phyloP scores from a whole-genome alignment of 352 stramenopile genomes.

The Phytophthora rubi region DNA sequence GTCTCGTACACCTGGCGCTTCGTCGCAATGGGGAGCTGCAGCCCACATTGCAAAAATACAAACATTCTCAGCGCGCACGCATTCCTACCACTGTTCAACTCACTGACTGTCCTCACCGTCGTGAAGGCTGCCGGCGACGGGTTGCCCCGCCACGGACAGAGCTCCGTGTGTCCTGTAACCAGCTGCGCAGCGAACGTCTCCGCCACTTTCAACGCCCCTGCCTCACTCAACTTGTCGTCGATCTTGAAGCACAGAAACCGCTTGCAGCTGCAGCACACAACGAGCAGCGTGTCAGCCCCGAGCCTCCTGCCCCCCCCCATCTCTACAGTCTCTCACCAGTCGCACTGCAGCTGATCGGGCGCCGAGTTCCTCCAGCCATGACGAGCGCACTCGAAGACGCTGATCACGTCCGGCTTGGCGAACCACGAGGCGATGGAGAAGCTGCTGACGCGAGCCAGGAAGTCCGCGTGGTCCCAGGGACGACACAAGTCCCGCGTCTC shows the following conservation, averaged over 20 bases:
- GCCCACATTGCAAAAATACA: neutral
- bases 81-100: neutral
- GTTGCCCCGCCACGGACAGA: conserved; percentile 70
- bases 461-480: conserved; percentile 58
- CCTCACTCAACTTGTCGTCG: conserved; percentile 51
- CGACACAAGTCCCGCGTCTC: conserved; percentile 25
- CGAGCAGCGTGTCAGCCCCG: conserved; percentile 9
- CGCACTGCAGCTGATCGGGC: conserved; percentile 54
- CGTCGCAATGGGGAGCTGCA: conserved; percentile 44
- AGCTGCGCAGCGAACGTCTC: conserved; percentile 49
- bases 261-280: conserved; percentile 44
- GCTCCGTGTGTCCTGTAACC: conserved; percentile 42
- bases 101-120: conserved; percentile 36
- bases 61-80: neutral
- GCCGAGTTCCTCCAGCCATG: conserved; percentile 60
- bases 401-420: conserved; percentile 60
- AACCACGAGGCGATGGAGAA: conserved; percentile 71
- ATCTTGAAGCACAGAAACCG: conserved; percentile 62
- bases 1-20: conserved; percentile 39
- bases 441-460: conserved; percentile 55
- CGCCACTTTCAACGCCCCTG: conserved; percentile 45
- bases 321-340: conserved; percentile 28
- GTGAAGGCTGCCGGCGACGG: conserved; percentile 63
- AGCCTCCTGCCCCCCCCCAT: neutral
- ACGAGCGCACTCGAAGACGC: conserved; percentile 53